phyloP scores from a whole-genome alignment of 2,329 filamentous ascomycete genomes.

The Epichloe amarillans region DNA sequence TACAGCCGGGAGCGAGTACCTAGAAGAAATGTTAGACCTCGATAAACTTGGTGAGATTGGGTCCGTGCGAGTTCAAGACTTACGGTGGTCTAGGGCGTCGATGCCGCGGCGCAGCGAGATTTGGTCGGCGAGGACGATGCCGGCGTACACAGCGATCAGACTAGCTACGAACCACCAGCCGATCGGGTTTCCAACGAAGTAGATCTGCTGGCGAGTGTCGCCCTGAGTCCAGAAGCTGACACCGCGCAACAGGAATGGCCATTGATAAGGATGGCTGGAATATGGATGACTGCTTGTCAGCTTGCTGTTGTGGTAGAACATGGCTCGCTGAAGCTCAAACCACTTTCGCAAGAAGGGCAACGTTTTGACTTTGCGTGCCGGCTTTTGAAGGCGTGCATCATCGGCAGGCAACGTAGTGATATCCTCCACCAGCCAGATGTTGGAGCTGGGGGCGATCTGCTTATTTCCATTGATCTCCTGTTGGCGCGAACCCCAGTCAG shows the following conservation, averaged over 20 bases:
- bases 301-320: slow-evolving; percentile 99
- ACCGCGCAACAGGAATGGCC: slow-evolving; percentile 93
- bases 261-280: slow-evolving; percentile 85
- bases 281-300: slow-evolving; percentile 96
- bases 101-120: slow-evolving; percentile 83
- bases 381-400: slow-evolving; percentile 59
- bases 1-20: slow-evolving; percentile 88
- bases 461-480: slow-evolving; percentile 99
- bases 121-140: slow-evolving; percentile 86
- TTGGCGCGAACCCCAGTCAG: slow-evolving; percentile 94
- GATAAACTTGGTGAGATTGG: background rate
- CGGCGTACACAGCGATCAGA: slow-evolving; percentile 82
- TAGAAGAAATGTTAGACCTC: slow-evolving; percentile 24
- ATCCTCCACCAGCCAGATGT: slow-evolving; percentile 89
- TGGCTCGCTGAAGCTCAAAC: slow-evolving; percentile 89
- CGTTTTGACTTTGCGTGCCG: slow-evolving; percentile 65
- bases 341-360: slow-evolving; percentile 89
- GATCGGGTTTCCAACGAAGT: slow-evolving; percentile 92
- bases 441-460: slow-evolving; percentile 77
- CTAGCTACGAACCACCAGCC: slow-evolving; percentile 96
- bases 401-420: slow-evolving; percentile 67
- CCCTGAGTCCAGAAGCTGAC: slow-evolving; percentile 99
- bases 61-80: slow-evolving; percentile 30
- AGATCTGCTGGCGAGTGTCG: slow-evolving; percentile 90
- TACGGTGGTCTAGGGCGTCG: slow-evolving; percentile 85